Evolutionary conservation across 768 basidiomycete species (phyloP).

Genomic region (Clathrus columnatus): DNA sequence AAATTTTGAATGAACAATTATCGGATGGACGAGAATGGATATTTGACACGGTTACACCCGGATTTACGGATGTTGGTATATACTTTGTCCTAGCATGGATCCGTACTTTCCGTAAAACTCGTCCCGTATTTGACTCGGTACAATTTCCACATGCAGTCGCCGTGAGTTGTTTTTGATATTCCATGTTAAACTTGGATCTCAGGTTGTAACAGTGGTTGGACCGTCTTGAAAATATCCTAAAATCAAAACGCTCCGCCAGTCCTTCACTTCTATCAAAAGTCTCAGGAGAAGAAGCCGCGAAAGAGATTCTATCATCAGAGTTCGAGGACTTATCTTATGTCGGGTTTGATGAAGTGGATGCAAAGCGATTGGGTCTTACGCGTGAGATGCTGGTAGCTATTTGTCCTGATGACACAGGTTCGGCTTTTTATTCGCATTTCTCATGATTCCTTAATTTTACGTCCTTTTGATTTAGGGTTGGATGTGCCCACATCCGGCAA

Average conservation of each 20-base stretch:
- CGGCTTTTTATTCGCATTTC: not conserved
- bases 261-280: slow-evolving; percentile 22
- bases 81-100: slow-evolving; percentile 44
- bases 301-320: slow-evolving; percentile 28
- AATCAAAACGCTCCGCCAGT: slow-evolving; percentile 21
- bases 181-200: not conserved
- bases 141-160: slow-evolving; percentile 33
- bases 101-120: slow-evolving; percentile 26
- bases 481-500: slow-evolving; percentile 39
- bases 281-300: slow-evolving; percentile 35
- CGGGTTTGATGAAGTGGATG: slow-evolving; percentile 40
- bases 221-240: slow-evolving; percentile 30
- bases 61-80: slow-evolving; percentile 43
- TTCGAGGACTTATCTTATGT: slow-evolving; percentile 30
- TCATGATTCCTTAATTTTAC: not conserved
- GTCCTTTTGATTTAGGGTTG: slow-evolving; percentile 18
- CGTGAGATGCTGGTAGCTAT: slow-evolving; percentile 32
- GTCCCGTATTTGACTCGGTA: slow-evolving; percentile 29
- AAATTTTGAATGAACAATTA: slow-evolving; percentile 35
- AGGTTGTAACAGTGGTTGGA: slow-evolving; percentile 35
- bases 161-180: slow-evolving; percentile 21
- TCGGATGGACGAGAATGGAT: slow-evolving; percentile 49
- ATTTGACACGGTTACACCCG: slow-evolving; percentile 43
- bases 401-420: slow-evolving; percentile 43
- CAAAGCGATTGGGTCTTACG: slow-evolving; percentile 32